These are phyloP conservation scores for Salix udensis DNA, from an alignment of 345 rosid species.

Conservation along the genomic window DNA sequence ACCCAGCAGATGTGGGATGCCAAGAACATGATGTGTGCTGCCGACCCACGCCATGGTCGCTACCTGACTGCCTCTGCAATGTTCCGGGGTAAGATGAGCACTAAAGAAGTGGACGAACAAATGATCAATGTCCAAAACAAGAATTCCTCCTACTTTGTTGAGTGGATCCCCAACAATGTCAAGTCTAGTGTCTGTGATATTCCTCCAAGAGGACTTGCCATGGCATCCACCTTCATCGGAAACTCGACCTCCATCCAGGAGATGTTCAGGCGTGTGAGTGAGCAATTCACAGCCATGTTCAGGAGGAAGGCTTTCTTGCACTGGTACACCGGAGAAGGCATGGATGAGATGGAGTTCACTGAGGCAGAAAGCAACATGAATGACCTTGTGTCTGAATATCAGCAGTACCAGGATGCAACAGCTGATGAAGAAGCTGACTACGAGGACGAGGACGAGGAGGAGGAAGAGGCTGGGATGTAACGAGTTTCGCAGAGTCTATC, in stretches of 20 bases:
- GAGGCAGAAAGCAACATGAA: slow-evolving; percentile 24
- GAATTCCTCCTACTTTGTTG: neutral
- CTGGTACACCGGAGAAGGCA: slow-evolving; percentile 20
- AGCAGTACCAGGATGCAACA: slow-evolving; percentile 24
- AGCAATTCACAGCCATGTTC: neutral
- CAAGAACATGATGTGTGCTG: slow-evolving; percentile 26
- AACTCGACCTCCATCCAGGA: neutral
- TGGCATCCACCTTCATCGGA: neutral
- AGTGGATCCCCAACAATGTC: neutral
- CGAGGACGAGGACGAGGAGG: slow-evolving; percentile 21
- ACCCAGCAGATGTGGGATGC: slow-evolving; percentile 27
- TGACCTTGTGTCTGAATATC: slow-evolving; percentile 22
- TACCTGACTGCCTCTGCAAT: slow-evolving; percentile 11
- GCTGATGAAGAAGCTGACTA: slow-evolving; percentile 17
- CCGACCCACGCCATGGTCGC: slow-evolving; percentile 8
- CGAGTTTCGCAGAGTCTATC: neutral
- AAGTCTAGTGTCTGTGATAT: neutral
- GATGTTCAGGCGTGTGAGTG: neutral
- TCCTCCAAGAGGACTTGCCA: neutral
- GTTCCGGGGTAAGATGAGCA: slow-evolving; percentile 13
- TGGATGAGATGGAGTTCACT: slow-evolving; percentile 23
- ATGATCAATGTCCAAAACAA: neutral
- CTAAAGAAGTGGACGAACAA: neutral
- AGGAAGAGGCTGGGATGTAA: slow-evolving; percentile 12
- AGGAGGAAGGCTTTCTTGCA: slow-evolving; percentile 21